phyloP scores from a whole-genome alignment of 1,284 basidiomycete genomes.

The Somion occarium region DNA sequence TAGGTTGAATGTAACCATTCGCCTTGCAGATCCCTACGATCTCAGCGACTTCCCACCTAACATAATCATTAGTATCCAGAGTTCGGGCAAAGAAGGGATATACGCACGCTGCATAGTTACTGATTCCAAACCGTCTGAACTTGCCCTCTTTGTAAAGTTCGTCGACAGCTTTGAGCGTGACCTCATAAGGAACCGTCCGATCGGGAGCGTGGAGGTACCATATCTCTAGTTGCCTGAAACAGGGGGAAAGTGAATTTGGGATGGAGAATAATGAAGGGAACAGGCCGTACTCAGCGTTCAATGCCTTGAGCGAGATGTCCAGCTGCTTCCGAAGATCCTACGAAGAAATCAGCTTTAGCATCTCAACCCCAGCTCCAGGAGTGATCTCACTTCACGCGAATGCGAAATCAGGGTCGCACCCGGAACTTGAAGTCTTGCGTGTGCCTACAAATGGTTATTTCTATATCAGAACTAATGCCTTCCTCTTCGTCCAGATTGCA shows the following conservation, averaged over 20 bases:
- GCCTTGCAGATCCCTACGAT: constrained; percentile 52
- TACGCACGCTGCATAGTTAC: constrained; percentile 42
- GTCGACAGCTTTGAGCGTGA: constrained; percentile 44
- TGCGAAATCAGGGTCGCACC: constrained; percentile 2
- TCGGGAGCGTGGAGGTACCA: constrained; percentile 57
- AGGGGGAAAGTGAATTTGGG: background rate
- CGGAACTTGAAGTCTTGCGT: background rate
- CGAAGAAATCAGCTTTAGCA: no score
- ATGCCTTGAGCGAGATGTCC: constrained; percentile 37
- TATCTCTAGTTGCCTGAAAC: constrained; percentile 33
- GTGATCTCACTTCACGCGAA: constrained; percentile 8
- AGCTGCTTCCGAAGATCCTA: constrained; percentile 39
- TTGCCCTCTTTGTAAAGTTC: constrained; percentile 46
- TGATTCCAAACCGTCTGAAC: constrained; percentile 43
- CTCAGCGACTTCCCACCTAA: constrained; percentile 57
- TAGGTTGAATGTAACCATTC: constrained; percentile 57
- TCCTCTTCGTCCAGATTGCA: background rate
- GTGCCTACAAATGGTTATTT: no score
- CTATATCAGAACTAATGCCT: no score
- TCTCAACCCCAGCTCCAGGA: no score
- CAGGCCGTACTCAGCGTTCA: constrained; percentile 38
- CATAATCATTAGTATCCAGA: no score
- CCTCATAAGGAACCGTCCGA: constrained; percentile 40
- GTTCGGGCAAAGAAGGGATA: background rate
- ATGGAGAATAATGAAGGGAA: constrained; percentile 10